Evolutionary conservation across 805 yeast species (phyloP), one percentile per base, ranked within the genome.

Genomic region (Kurtzmaniella cleridarum): DNA sequence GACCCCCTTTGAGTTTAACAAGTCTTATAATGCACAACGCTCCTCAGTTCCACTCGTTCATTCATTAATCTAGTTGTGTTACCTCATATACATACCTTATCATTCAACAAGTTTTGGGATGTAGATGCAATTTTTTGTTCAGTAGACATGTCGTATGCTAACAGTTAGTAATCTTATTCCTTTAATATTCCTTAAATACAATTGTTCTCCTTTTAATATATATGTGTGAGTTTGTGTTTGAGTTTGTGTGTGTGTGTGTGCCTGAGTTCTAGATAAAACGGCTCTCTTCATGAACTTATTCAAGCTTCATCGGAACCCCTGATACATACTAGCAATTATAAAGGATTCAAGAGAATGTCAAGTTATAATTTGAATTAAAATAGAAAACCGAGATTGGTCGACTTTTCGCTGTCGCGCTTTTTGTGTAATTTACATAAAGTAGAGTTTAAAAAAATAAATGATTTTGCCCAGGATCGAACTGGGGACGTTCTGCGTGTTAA

Each of bases 401-500:
- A 17, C 34, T 36, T 36, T 29, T 30, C 24, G 33, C 20, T 29
- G 14, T n/a, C 15, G 13, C 9, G 12, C 4, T 6, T 23, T 36
- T 36, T 36, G 39, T 36, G 39, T 36, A 36, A 36, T 17, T 4
- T 20, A 15, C n/a, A n/a, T n/a, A n/a, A n/a, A n/a, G n/a, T n/a
- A 14, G 13, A 20, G 8, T 20, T 20, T 20, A 18, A 32, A 18
- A 27, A 26, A 26, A 27, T 15, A 60, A 59, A 51, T 89, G 96
- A 88, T 84, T 87, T 81, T 84, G 89, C 97, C 97, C 97, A 90
- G 97, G 97, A 88, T 91, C 96, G 97, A 91, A 91, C 97, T 89
- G 96, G 97, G 96, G 97, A 91, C 97, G 89, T 86, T 86, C 93
- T 88, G 96, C 96, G 96, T 89, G 97, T 89, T 88, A 89, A 87